Conservation (phyloP, 306 rosid species). For the Medicago ruthenica region DNA sequence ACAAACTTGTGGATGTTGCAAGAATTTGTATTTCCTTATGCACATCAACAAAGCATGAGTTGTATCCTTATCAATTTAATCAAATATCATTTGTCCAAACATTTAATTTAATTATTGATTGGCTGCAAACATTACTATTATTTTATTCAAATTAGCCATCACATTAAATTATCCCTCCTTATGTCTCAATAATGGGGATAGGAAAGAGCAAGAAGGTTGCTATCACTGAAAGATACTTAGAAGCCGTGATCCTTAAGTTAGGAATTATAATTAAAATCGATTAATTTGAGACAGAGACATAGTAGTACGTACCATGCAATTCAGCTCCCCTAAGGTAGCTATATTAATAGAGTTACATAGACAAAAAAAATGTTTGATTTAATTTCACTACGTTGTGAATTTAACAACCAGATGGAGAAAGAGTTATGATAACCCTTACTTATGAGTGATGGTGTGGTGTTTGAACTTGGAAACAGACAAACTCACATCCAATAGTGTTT, state of each 20-base stretch:
- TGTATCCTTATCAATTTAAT: neutral
- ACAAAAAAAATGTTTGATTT: neutral
- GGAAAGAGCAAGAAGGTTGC: constrained; percentile 27
- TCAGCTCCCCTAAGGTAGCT: constrained; percentile 1
- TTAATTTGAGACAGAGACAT: constrained; percentile 30
- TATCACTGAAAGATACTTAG: constrained; percentile 28
- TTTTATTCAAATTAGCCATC: constrained; percentile 2
- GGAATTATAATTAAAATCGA: constrained; percentile 21
- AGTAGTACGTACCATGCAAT: constrained; percentile 1
- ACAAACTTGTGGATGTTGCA: no score
- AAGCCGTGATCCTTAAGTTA: constrained; percentile 51
- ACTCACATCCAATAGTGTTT: neutral
- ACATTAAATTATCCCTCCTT: neutral
- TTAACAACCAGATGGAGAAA: neutral
- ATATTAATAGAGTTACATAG: neutral
- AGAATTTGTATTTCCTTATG: no score
- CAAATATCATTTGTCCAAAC: neutral
- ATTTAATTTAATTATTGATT: neutral
- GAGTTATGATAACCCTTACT: neutral
- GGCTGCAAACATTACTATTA: neutral
- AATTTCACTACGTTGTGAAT: constrained; percentile 2
- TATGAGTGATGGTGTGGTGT: neutral
- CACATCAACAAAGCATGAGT: no score
- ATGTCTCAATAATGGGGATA: constrained; percentile 37
- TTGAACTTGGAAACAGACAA: constrained; percentile 11